These are phyloP conservation scores for Fraxinus sp. DNA, from an alignment of 305 asterid genomes.

Conservation along the genomic window DNA sequence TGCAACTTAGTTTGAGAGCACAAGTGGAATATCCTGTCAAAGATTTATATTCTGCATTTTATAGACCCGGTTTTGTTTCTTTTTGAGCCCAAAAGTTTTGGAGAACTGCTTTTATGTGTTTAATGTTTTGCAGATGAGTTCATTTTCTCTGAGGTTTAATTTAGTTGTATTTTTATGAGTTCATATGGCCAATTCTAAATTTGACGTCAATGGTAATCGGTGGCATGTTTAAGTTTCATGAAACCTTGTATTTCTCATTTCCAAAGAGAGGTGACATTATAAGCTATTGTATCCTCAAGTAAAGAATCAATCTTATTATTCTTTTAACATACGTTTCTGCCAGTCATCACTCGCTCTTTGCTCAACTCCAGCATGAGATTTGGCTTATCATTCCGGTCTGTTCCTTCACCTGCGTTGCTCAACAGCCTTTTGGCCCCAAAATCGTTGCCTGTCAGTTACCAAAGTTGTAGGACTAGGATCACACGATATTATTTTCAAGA, in stretches of 20 bases:
- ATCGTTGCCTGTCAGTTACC: neutral
- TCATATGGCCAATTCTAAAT: neutral
- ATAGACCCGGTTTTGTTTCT: slow-evolving; percentile 4
- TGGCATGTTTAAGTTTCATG: neutral
- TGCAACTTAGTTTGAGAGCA: slow-evolving; percentile 27
- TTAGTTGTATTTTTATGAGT: neutral
- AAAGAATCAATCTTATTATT: neutral
- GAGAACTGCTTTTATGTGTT: slow-evolving; percentile 4
- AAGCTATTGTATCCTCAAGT: neutral
- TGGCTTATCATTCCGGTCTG: neutral
- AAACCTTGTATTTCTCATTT: neutral
- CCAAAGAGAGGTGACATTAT: neutral
- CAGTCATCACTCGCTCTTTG: neutral
- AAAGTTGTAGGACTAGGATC: too few relatives aligned
- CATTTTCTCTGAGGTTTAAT: slow-evolving; percentile 1
- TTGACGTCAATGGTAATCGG: slow-evolving; percentile 18
- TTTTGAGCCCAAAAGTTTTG: slow-evolving; percentile 14
- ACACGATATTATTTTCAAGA: too few relatives aligned
- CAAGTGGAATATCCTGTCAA: neutral
- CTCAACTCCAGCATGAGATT: neutral
- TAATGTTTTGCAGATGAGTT: neutral
- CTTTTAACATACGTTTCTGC: neutral
- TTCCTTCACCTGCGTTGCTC: neutral
- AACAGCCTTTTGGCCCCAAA: neutral
- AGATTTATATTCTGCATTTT: slow-evolving; percentile 18